These are phyloP conservation scores for Glaciozyma martinii DNA, from an alignment of 768 basidiomycete genomes.

Conservation along the genomic window DNA sequence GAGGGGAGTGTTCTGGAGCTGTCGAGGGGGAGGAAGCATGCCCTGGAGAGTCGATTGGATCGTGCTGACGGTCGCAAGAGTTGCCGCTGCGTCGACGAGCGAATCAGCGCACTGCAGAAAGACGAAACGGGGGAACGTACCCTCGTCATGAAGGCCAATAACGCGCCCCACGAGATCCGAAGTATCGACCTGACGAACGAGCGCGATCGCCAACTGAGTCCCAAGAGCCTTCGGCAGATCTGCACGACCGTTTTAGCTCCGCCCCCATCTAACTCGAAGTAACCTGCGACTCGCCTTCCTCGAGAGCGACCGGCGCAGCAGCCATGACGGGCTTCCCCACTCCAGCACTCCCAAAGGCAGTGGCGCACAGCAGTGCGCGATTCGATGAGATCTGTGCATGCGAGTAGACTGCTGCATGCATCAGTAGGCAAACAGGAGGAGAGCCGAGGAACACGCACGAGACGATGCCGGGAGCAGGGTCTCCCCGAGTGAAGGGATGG, in stretches of 20 bases:
- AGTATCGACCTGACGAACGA: slow-evolving; percentile 2
- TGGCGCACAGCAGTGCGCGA: slow-evolving; percentile 8
- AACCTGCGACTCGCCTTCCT: background rate
- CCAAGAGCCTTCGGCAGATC: background rate
- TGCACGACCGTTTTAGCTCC: background rate
- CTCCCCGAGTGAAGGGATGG: background rate
- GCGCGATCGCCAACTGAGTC: background rate
- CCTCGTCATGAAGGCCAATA: background rate
- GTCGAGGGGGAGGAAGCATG: background rate
- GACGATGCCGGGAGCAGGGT: background rate
- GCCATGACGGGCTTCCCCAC: background rate
- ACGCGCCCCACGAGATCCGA: slow-evolving; percentile 7
- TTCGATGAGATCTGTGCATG: background rate
- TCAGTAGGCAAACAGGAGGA: background rate
- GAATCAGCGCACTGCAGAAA: background rate
- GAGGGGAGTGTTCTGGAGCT: slow-evolving; percentile 1
- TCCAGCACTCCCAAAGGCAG: background rate
- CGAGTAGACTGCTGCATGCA: background rate
- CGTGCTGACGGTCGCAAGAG: background rate
- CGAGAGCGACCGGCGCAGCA: background rate
- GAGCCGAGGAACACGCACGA: background rate
- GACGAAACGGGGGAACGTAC: too few relatives aligned
- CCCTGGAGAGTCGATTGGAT: background rate
- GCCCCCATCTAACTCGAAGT: background rate
- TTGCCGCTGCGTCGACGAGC: background rate